Evolutionary conservation across 306 rosid genomes (phyloP), one percentile per base, ranked within the genome.

Genomic region (Argentina anserina): DNA sequence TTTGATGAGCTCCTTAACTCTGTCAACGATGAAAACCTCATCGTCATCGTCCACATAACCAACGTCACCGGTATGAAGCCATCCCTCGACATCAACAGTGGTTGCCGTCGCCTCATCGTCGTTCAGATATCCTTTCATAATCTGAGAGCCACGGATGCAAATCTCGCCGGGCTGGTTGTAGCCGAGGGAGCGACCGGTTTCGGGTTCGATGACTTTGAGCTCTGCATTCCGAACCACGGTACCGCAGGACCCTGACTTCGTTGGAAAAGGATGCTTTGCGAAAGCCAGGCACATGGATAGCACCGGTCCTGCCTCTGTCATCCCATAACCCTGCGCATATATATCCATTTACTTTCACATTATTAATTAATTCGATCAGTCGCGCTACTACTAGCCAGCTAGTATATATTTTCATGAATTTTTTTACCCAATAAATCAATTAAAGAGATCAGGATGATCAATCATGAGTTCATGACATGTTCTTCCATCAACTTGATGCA

Each of bases 291-390:
- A 86, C 97, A 91, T 91, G 3, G 96, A 81, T 7, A 93, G 45
- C 50, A 91, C 97, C 0, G 98, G 97, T 12, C 98, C 98, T 1
- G 98, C 98, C 79, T 93, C 98, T 0, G 98, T 93, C 98, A 93
- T 93, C 13, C 98, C 98, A 34, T 93, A 93, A 0, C 98, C 97
- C 97, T 93, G 39, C 36, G 67, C 0, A 46, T 17, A 67, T 6
- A n/a, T 18, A 29, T 26, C 7, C 15, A 46, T 46, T 1, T 0
- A 5, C 50, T 18, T 18, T 49, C 56, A 49, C 33, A 26, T 53
- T 25, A 1, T n/a, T n/a, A n/a, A n/a, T n/a, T n/a, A n/a, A n/a
- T n/a, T n/a, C n/a, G 0, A 23, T 23, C 56, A 50, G 2, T 50
- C 56, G n/a, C 56, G 56, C 56, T 46, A 46, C 52, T 46, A 6